phyloP scores from a whole-genome alignment of 2,329 filamentous ascomycete species.

The Stagonosporopsis cucurbitacearum region DNA sequence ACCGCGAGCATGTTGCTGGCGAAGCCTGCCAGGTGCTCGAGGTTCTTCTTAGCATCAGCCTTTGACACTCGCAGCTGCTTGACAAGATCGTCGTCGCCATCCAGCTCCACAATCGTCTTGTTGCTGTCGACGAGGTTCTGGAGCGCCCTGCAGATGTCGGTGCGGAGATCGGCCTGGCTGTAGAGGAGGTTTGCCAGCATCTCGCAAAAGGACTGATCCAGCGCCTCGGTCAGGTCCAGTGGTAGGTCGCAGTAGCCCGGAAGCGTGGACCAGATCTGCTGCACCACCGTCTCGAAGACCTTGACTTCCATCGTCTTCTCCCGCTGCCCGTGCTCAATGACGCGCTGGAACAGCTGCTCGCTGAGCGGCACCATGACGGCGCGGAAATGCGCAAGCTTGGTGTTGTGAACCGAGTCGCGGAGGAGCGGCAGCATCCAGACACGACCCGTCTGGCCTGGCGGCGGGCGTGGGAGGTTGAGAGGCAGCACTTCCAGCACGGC shows the following conservation, averaged over 20 bases:
- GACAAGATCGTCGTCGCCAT: slow-evolving; percentile 74
- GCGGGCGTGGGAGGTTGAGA: slow-evolving; percentile 80
- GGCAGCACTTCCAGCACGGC: slow-evolving; percentile 82
- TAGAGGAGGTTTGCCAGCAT: slow-evolving; percentile 91
- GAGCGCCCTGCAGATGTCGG: slow-evolving; percentile 85
- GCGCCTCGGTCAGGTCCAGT: slow-evolving; percentile 71
- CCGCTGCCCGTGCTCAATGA: slow-evolving; percentile 78
- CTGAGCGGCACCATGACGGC: slow-evolving; percentile 87
- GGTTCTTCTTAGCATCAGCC: slow-evolving; percentile 75
- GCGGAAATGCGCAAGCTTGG: slow-evolving; percentile 83
- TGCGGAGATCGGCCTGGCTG: slow-evolving; percentile 83
- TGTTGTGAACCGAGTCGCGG: slow-evolving; percentile 88
- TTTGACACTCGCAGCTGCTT: slow-evolving; percentile 81
- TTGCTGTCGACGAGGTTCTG: slow-evolving; percentile 92
- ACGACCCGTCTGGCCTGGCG: slow-evolving; percentile 78
- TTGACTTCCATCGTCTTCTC: slow-evolving; percentile 97
- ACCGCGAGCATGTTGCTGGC: slow-evolving; percentile 91
- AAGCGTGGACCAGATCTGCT: slow-evolving; percentile 92
- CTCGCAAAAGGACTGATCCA: slow-evolving; percentile 89
- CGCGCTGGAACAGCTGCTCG: slow-evolving; percentile 85
- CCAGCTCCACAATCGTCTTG: slow-evolving; percentile 75
- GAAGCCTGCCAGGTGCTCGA: slow-evolving; percentile 79
- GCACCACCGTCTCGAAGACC: slow-evolving; percentile 94
- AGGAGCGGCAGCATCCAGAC: slow-evolving; percentile 95
- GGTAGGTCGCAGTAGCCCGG: slow-evolving; percentile 96